A percentile compares a stretch with the other conserved stretches of the same genome.
Conservation (phyloP, 2,329 filamentous ascomycete genomes). For the Sarocladium brachiariae region DNA sequence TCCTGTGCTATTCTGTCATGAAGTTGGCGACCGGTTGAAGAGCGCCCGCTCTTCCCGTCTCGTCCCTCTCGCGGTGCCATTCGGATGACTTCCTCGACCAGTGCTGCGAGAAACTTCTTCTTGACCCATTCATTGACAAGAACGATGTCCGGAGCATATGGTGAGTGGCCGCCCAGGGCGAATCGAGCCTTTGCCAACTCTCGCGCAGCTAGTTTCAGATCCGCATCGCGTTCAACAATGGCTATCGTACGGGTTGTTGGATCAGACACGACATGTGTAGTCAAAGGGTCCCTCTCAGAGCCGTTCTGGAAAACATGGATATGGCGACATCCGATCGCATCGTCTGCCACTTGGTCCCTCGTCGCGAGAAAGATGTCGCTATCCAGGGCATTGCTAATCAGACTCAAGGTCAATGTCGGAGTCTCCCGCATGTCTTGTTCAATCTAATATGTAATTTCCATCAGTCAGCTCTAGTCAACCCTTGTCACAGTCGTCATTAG, state of each 20-base stretch:
- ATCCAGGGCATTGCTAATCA: neutral
- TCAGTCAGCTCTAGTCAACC: no score
- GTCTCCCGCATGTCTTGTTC: conserved; percentile 2
- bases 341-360: neutral
- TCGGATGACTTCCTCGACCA: conserved; percentile 23
- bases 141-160: conserved; percentile 56
- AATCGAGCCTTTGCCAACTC: conserved; percentile 48
- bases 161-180: conserved; percentile 46
- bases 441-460: no score
- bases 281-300: neutral
- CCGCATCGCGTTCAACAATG: conserved; percentile 53
- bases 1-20: neutral
- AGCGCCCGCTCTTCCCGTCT: neutral
- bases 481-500: no score
- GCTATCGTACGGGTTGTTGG: conserved; percentile 34
- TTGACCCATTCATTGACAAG: conserved; percentile 58
- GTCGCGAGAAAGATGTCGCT: conserved; percentile 1
- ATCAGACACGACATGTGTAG: neutral
- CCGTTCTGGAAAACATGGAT: conserved; percentile 9
- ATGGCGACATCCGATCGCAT: conserved; percentile 11
- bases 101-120: conserved; percentile 44
- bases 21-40: neutral
- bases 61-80: neutral
- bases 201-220: conserved; percentile 45
- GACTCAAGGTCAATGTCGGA: neutral